Conservation (phyloP, 1,284 basidiomycete genomes). For the Ceratobasidium sp. region DNA sequence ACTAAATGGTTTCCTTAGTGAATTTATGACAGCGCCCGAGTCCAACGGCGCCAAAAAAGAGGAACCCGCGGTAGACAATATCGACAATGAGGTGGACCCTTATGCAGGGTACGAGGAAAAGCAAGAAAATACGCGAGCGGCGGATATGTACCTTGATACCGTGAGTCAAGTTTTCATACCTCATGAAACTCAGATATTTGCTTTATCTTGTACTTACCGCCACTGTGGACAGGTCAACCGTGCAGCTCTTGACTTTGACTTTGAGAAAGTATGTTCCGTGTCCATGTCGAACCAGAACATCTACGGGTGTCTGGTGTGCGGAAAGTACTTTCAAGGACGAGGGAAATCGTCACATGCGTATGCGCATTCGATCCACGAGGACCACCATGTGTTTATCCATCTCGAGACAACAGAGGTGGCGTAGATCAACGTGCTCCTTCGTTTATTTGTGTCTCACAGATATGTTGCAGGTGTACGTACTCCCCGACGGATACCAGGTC, state of each 20-base stretch:
- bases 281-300: conserved; percentile 95
- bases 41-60: conserved; percentile 61
- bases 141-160: conserved; percentile 95
- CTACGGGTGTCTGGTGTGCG: conserved; percentile 97
- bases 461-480: conserved; percentile 79
- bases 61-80: conserved; percentile 52
- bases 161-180: too few species aligned
- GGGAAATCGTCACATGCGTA: conserved; percentile 93
- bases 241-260: conserved; percentile 93
- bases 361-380: conserved; percentile 95
- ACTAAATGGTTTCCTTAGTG: conserved; percentile 7
- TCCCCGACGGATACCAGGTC: conserved; percentile 97
- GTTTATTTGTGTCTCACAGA: conserved; percentile 4
- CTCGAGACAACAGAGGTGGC: conserved; percentile 85
- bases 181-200: too few species aligned
- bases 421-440: conserved; percentile 17
- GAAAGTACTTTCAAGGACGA: conserved; percentile 98
- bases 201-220: conserved; percentile 30
- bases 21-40: conserved; percentile 46
- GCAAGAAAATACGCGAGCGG: conserved; percentile 54
- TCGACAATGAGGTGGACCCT: conserved; percentile 55
- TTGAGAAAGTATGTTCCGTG: conserved; percentile 98
- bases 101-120: conserved; percentile 34
- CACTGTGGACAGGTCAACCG: conserved; percentile 73
- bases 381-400: conserved; percentile 98